Evolutionary conservation across 345 rosid genomes (phyloP), one percentile per base, ranked within the genome.

Genomic region (Rhodamnia argentea): DNA sequence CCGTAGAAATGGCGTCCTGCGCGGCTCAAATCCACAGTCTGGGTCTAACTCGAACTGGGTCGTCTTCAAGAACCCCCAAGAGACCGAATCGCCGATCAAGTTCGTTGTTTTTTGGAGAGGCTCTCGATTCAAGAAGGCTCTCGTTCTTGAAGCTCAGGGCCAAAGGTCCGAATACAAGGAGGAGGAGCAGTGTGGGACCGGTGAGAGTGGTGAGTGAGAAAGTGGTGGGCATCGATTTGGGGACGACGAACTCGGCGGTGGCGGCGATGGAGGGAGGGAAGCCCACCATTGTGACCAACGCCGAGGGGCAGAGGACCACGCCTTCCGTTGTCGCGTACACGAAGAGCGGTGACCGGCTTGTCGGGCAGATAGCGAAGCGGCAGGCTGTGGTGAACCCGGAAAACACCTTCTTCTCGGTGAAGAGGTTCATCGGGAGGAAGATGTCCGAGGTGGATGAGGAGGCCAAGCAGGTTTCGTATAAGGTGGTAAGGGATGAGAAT

Each of bases 191-290:
- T 0, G 91, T 88, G 3, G 97, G 96, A 13, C 96, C 96, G 0
- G 88, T 96, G 14, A 89, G 96, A 27, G 97, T 95, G 32, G 96
- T 92, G 54, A 92, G 91, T 42, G 99, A 97, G 93, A 97, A 97
- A 70, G 97, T 96, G 13, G 98, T 97, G 60, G 99, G 99, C 27
- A 98, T 98, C 83, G 99, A 98, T 90, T 86, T 95, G 86, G 99
- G 99, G 55, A 98, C 99, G 13, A 98, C 99, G 23, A 98, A 98
- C 86, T 98, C 99, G 27, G 99, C 99, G 1, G 99, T 95, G 55
- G 99, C 99, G 54, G 99, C 99, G 1, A 98, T 98, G 99, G 99
- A 98, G 89, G 99, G 99, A 82, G 99, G 99, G 27, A 95, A 98
- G 87, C 99, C 98, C 4, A 97, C 99, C 40, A 97, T 97, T 62